Base-by-base conservation (phyloP, 306 rosid species). In the Lablab purpureus region DNA sequence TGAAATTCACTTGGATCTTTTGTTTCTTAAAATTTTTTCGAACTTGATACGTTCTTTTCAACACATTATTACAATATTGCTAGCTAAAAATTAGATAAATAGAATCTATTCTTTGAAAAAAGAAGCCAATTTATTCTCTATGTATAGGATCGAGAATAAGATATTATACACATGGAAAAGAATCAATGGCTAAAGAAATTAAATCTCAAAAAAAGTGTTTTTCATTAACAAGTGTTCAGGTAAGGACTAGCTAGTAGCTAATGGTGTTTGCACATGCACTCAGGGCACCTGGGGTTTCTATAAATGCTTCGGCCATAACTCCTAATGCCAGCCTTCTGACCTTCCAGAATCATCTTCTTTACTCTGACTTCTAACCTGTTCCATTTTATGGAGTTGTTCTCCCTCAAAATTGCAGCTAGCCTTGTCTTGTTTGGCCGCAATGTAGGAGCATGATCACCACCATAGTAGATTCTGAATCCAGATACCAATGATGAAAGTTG, bases 401-500 rank as follows among this genome's bases (percentile, higher is more conserved):
- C 94, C 0, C 83, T 76, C 83, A 93, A 86, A 73, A 93, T 87
- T 49, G 92, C 75, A 1, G 99, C 98, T 80, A 95, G 76, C 83
- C 97, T 87, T 78, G 90, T 93, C 85, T 95, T 95, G 88, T 95
- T 91, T 1, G 99, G 99, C 83, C 96, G 81, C 85, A 95, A 70
- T 21, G 89, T 90, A 30, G 98, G 96, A 55, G 96, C 96, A 19
- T 62, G 83, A 27, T 92, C 88, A 0, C 75, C 82, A 1, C 99
- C 97, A 52, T 83, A 91, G 81, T 95, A 92, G n/a, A 91, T 91
- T 69, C 98, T 89, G 79, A 88, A 85, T 63, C 99, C 99, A 41
- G 99, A 88, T 62, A 95, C 99, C 79, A 95, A 66, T 43, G 99
- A 95, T 47, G 99, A 93, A 67, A 95, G 90, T 91, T 95, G 98